Percentiles rank a stretch among this genome's conserved stretches.
These are phyloP conservation scores for Austropuccinia psidii DNA, from an alignment of 1,284 basidiomycete genomes.

Conservation along the genomic window DNA sequence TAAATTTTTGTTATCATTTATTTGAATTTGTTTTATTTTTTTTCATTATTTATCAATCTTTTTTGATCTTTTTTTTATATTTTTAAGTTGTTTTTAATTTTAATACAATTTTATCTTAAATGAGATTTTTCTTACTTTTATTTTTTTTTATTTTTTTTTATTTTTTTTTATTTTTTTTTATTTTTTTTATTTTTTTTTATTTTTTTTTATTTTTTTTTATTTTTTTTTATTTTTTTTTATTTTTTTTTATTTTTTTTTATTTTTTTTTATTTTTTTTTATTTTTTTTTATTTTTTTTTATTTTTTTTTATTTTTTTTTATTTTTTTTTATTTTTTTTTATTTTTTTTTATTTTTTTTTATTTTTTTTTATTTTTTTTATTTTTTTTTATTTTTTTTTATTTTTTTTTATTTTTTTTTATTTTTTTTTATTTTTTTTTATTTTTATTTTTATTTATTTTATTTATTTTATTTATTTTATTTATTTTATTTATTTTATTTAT, in stretches of 20 bases:
- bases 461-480: not conserved
- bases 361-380: not conserved
- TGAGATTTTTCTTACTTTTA: not conserved
- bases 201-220: not conserved
- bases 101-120: not conserved
- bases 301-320: not conserved
- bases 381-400: not conserved
- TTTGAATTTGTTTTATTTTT: not conserved
- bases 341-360: not conserved
- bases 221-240: not conserved
- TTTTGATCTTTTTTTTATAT: not conserved
- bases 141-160: not conserved
- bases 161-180: not conserved
- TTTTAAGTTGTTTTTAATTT: not conserved
- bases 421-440: not conserved
- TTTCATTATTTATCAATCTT: not conserved
- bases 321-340: not conserved
- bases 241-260: not conserved
- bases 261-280: not conserved
- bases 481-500: not conserved
- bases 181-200: not conserved
- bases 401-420: not conserved
- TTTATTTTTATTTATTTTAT: not conserved
- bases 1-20: not conserved
- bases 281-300: not conserved